phyloP scores from a whole-genome alignment of 2,329 filamentous ascomycete species.

The Dactylellina leptospora region DNA sequence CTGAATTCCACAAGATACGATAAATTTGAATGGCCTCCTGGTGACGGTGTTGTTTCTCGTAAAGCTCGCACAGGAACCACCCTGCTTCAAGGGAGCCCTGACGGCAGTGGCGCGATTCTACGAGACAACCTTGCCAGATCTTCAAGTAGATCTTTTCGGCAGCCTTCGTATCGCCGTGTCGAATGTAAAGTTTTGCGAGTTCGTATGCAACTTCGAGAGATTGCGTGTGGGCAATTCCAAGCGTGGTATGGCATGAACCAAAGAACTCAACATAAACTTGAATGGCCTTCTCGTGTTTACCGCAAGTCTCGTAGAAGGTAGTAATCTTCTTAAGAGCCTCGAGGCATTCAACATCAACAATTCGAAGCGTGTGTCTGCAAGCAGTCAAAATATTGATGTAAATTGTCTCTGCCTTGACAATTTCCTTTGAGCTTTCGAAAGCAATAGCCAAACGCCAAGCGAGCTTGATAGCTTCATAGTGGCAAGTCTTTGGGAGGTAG shows the following conservation, averaged over 20 bases:
- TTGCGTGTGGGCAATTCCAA: slow-evolving; percentile 7
- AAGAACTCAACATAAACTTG: slow-evolving; percentile 21
- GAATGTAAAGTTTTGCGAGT: slow-evolving; percentile 18
- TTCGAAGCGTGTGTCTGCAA: slow-evolving; percentile 16
- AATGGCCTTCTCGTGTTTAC: slow-evolving; percentile 11
- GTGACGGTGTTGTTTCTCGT: slow-evolving; percentile 19
- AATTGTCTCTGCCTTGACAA: slow-evolving; percentile 16
- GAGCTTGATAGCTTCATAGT: slow-evolving; percentile 22
- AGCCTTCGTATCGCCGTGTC: background rate
- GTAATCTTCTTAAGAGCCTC: slow-evolving; percentile 24
- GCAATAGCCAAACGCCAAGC: slow-evolving; percentile 26
- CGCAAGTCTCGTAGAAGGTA: slow-evolving; percentile 11
- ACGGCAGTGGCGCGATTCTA: slow-evolving; percentile 8
- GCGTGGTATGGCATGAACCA: slow-evolving; percentile 7
- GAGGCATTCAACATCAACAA: slow-evolving; percentile 13
- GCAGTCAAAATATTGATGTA: slow-evolving; percentile 19
- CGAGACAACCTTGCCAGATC: slow-evolving; percentile 25
- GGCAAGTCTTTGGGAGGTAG: slow-evolving; percentile 18
- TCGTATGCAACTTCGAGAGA: slow-evolving; percentile 17
- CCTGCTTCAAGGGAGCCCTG: slow-evolving; percentile 29
- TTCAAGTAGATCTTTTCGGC: slow-evolving; percentile 31
- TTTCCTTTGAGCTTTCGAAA: slow-evolving; percentile 19
- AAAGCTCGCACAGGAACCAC: slow-evolving; percentile 26
- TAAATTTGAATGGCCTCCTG: slow-evolving; percentile 25
- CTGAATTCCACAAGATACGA: slow-evolving; percentile 9